These are phyloP conservation scores for Sarocladium brachiariae DNA, from an alignment of 2,329 filamentous ascomycete species.

Conservation along the genomic window DNA sequence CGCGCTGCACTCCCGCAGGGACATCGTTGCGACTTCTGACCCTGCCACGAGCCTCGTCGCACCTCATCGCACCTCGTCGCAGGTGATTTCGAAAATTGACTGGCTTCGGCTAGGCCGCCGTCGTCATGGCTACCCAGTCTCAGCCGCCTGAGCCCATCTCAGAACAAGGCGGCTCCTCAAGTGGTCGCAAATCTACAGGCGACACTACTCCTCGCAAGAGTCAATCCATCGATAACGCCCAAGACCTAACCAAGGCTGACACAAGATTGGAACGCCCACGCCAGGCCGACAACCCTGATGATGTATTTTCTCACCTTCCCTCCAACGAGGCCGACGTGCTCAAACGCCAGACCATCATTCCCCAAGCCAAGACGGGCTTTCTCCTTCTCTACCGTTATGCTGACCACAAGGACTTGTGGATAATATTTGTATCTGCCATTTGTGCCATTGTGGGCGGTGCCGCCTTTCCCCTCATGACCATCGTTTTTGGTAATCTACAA, in stretches of 20 bases:
- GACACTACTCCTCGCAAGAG: neutral
- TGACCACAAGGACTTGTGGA: conserved; percentile 1
- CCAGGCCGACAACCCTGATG: conserved; percentile 15
- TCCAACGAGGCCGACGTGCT: conserved; percentile 55
- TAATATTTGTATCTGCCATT: conserved; percentile 6
- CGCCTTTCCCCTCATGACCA: conserved; percentile 71
- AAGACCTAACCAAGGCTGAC: neutral
- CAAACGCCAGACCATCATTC: conserved; percentile 41
- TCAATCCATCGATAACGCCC: neutral
- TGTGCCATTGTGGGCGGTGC: conserved; percentile 41
- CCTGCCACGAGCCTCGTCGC: too few species aligned
- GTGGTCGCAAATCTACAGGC: conserved; percentile 1
- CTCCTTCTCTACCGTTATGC: conserved; percentile 9
- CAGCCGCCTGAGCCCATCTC: neutral
- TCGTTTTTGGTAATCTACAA: conserved; percentile 72
- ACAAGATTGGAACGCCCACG: neutral
- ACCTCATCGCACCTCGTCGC: neutral
- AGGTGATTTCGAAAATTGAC: neutral
- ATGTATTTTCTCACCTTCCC: conserved; percentile 52
- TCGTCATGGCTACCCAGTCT: neutral
- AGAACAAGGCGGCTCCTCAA: neutral
- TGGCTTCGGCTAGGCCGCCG: neutral
- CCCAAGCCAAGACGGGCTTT: conserved; percentile 4
- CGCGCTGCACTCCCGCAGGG: too few species aligned
- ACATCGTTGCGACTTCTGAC: too few species aligned